Evolutionary conservation across 352 stramenopile species (phyloP), one percentile per base, ranked within the genome.

Genomic region (Globisporangium orthogonon): DNA sequence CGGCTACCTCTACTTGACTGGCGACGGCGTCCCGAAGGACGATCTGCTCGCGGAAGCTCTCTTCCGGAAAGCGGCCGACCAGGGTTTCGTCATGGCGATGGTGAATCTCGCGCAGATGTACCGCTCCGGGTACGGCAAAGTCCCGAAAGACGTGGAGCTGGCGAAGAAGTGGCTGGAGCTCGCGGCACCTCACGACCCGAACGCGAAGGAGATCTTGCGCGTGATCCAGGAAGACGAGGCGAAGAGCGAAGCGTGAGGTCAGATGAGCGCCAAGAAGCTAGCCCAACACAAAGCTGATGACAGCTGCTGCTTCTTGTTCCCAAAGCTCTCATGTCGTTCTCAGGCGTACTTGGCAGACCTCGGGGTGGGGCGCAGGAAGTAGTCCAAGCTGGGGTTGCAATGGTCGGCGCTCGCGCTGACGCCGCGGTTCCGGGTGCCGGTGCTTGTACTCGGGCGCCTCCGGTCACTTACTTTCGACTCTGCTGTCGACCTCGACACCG

Each of bases 51-150:
- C 85, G 6, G 84, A 91, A 49, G 65, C 77, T 35, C 68, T 91
- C 3, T 94, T 94, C 56, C 77, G 82, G 14, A 70, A 72, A 37
- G 80, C 85, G 4, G 83, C 85, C 0, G 82, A 89, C 11, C 79
- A 91, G 53, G 83, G 83, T 5, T 91, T 92, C 54, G 78, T 90
- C 58, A 90, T 93, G 78, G 85, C 85, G 11, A 94, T 94, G 78
- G 77, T 94, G 13, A 94, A 94, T 33, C 69, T 94, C 33, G 85
- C 85, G 33, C 78, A 93, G 37, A 91, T 94, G 83, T 91, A 93
- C 54, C 73, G 78, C 14, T 75, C 66, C 10, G 85, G 85, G 0
- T 86, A 90, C 49, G 83, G 69, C 13, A 66, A 74, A 30, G 79
- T 94, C 17, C 76, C 78, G 0, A 73, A 84, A 58, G 72, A 93